phyloP scores from a whole-genome alignment of 2,329 filamentous ascomycete species.

The Botrytis elliptica region DNA sequence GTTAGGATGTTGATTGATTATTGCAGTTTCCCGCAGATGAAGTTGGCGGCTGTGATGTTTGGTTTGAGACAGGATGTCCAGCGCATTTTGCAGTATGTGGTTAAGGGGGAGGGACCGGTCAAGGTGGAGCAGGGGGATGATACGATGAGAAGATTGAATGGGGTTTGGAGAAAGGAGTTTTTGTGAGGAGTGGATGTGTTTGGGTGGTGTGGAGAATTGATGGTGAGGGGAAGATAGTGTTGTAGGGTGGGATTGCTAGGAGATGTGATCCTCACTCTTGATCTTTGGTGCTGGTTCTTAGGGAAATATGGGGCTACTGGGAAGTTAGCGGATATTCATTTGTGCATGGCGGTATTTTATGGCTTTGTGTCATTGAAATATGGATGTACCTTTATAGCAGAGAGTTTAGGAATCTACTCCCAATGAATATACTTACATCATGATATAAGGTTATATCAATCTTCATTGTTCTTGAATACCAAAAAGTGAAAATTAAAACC shows the following conservation, averaged over 20 bases:
- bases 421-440: neutral
- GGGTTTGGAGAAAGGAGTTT: neutral
- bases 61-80: neutral
- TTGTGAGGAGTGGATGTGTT: neutral
- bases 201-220: neutral
- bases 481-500: neutral
- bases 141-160: neutral
- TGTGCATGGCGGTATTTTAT: neutral
- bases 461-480: neutral
- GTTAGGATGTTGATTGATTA: neutral
- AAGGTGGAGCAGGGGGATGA: neutral
- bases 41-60: neutral
- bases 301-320: rapidly evolving
- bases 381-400: neutral
- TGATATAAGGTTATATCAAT: neutral
- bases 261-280: neutral
- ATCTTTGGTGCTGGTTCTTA: neutral
- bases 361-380: neutral
- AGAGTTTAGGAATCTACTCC: neutral
- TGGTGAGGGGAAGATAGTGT: neutral
- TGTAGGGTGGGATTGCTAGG: neutral
- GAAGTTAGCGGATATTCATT: neutral
- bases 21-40: neutral
- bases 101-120: neutral
- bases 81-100: neutral